Percentiles rank a stretch among this genome's conserved stretches.
Evolutionary conservation across 108 stramenopile genomes (phyloP).

Genomic region (Nannochloropsis salina): DNA sequence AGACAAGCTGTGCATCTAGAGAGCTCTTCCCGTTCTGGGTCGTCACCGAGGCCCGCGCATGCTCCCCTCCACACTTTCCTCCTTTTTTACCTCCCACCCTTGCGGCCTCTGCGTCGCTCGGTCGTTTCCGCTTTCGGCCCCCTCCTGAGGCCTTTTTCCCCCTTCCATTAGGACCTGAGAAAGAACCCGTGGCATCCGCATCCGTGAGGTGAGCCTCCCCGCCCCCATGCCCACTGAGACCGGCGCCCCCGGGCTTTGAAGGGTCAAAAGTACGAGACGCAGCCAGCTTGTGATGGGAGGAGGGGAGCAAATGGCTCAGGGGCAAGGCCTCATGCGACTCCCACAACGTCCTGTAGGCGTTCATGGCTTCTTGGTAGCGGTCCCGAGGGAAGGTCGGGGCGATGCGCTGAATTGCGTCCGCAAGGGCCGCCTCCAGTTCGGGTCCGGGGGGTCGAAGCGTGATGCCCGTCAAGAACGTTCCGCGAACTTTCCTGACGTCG

Average conservation of each 20-base stretch:
- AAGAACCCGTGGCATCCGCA: too few species aligned
- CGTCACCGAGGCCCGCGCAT: not conserved
- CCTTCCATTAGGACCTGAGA: not conserved
- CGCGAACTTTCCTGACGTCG: not conserved
- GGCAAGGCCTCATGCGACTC: not conserved
- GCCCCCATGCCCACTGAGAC: too few species aligned
- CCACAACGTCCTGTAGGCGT: not conserved
- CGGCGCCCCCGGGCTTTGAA: too few species aligned
- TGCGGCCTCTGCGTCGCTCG: too few species aligned
- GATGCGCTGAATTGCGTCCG: not conserved
- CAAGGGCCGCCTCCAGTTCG: not conserved
- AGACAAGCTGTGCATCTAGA: not conserved
- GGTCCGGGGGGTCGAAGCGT: not conserved
- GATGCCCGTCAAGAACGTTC: not conserved
- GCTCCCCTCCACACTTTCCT: not conserved
- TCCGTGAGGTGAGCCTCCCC: too few species aligned
- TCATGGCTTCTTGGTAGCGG: not conserved
- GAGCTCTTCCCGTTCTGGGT: not conserved
- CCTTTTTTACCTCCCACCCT: not conserved
- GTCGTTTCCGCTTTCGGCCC: not conserved
- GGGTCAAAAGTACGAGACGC: too few species aligned
- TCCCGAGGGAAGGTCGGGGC: not conserved
- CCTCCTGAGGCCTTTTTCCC: not conserved
- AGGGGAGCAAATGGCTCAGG: not conserved
- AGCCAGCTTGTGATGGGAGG: too few species aligned